phyloP scores from a whole-genome alignment of 1,139 yeast species.

The Geotrichum phurueaensis region DNA sequence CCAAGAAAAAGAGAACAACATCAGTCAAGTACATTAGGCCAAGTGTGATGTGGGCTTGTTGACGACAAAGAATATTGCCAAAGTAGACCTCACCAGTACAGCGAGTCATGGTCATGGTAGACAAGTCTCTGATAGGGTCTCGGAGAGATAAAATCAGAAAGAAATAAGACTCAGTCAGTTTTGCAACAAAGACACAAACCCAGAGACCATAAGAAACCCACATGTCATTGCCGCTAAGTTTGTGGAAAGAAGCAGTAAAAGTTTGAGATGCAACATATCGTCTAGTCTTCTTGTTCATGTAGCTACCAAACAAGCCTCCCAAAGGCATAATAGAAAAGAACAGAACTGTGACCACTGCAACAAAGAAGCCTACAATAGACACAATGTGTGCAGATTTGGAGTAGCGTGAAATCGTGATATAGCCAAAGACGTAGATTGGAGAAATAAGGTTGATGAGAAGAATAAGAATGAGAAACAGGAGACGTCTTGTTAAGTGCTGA shows the following conservation, averaged over 20 bases:
- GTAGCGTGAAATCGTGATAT: constrained; percentile 53
- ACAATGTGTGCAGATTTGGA: constrained; percentile 76
- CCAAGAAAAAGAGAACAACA: constrained; percentile 91
- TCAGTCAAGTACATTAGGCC: constrained; percentile 92
- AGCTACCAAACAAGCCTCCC: constrained; percentile 87
- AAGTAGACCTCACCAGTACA: constrained; percentile 90
- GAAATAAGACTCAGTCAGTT: constrained; percentile 84
- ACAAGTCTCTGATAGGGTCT: constrained; percentile 82
- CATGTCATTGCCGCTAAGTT: constrained; percentile 82
- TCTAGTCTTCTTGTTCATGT: constrained; percentile 76
- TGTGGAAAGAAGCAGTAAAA: constrained; percentile 85
- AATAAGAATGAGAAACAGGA: constrained; percentile 63
- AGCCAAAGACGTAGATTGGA: constrained; percentile 76
- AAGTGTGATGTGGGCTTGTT: constrained; percentile 80
- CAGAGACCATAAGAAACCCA: constrained; percentile 92
- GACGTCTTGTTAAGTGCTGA: constrained; percentile 87
- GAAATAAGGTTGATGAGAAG: constrained; percentile 76
- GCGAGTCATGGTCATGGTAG: constrained; percentile 55
- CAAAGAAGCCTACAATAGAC: constrained; percentile 82
- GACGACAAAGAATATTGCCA: constrained; percentile 64
- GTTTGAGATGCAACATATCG: constrained; percentile 90
- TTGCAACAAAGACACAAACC: constrained; percentile 83
- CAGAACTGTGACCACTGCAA: constrained; percentile 74
- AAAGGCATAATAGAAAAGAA: constrained; percentile 96
- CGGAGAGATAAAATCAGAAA: constrained; percentile 84